Evolutionary conservation across 345 rosid species (phyloP), one percentile per base, ranked within the genome.

Genomic region (Viola odorata): DNA sequence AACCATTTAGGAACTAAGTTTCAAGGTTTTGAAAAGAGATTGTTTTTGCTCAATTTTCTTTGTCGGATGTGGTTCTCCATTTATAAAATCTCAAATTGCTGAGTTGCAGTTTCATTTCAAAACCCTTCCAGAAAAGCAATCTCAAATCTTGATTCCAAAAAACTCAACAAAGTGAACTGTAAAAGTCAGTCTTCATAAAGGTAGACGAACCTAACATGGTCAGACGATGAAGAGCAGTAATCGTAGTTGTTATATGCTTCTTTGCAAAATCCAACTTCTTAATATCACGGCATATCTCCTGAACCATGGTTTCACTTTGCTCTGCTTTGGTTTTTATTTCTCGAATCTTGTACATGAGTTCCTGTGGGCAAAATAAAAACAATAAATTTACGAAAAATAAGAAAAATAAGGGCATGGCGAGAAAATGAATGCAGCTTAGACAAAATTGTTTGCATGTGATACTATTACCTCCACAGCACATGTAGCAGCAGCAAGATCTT

Each of bases 401-500:
- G 15, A 50, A 4, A 7, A 53, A 42, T n/a, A 50, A 48, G 11
- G 15, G 23, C 51, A 59, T 12, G 38, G 37, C 12, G 10, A 41
- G 12, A 23, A 57, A 57, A 42, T 55, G 50, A 58, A 58, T 23
- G 32, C 32, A 23, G 32, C 32, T 23, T 23, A 23, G 32, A 23
- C 32, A 0, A 5, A 23, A 23, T 0, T 23, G 32, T 23, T 32
- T 51, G 13, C 10, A 36, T 60, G 6, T 45, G 53, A 75, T 58
- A 55, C 63, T 66, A 36, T 73, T 71, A 88, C 99, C 97, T 94
- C 80, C 56, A 94, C 99, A 77, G 97, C 97, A 70, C 63, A 78
- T n/a, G 95, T 94, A 71, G 97, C 97, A 78, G 95, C 91, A 73
- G 97, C 96, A 79, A 94, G 97, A 80, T 94, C 99, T 82, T 94